Evolutionary conservation across 2,329 filamentous ascomycete species (phyloP), one percentile per base, ranked within the genome.

Genomic region (Gyromitra esculenta): DNA sequence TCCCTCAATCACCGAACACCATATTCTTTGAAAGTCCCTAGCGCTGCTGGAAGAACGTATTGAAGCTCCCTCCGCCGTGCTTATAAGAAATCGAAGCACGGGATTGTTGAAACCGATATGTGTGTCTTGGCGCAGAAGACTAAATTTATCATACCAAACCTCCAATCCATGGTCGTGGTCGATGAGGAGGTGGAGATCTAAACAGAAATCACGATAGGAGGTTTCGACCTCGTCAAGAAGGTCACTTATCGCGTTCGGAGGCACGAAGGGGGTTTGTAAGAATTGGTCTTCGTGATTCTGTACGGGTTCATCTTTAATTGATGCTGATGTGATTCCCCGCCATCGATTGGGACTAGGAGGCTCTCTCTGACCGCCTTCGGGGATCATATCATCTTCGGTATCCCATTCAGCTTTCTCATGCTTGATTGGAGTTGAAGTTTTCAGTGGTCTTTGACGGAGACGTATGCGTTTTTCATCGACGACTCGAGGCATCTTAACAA

Each of bases 171-270:
- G 54, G 5, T 35, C 5, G 31, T 37, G 31, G 31, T 37, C 6
- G 54, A 2, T 7, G 25, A 37, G n/a, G 31, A 9, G 54, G 21
- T 11, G 31, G n/a, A 57, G 11, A 39, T 57, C 25, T 8, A 15
- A n/a, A n/a, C 31, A 57, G 15, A 37, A 35, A 57, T 37, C 13
- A 13, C 37, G 13, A 8, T 57, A 57, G 31, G 54, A 57, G 35
- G 54, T 57, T 37, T 39, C 54, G 25, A 37, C 13, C n/a, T 18
- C 31, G 54, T 57, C 21, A 54, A 54, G 50, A 13, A 54, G 50
- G 21, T 54, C 54, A 18, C n/a, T n/a, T 8, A 57, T n/a, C 3
- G 11, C 31, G 21, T 31, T 1, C 5, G n/a, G 21, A 5, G 50
- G 21, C 9, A 31, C 21, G 21, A 5, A 54, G 11, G 45, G 21